Conservation (phyloP, 441 rosid species). For the Breynia disticha region DNA sequence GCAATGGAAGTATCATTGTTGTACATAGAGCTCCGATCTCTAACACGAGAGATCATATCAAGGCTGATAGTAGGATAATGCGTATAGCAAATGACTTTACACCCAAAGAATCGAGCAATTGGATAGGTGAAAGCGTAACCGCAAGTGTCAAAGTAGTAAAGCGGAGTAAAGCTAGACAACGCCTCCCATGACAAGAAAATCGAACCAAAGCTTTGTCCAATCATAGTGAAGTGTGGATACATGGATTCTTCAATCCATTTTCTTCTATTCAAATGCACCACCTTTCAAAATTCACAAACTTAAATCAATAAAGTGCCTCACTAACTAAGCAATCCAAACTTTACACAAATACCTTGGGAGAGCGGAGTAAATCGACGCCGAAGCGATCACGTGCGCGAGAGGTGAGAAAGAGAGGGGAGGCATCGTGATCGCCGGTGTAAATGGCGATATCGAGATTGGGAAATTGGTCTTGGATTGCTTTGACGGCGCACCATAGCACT, state of each 20-base stretch:
- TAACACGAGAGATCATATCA: slow-evolving; percentile 89
- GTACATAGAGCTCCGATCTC: slow-evolving; percentile 57
- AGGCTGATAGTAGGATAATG: slow-evolving; percentile 91
- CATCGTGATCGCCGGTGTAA: slow-evolving; percentile 77
- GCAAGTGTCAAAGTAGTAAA: slow-evolving; percentile 61
- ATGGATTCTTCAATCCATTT: slow-evolving; percentile 80
- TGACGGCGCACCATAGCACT: slow-evolving; percentile 95
- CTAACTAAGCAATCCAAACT: too few species aligned
- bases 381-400: slow-evolving; percentile 75
- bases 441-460: slow-evolving; percentile 59
- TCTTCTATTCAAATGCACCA: slow-evolving; percentile 59
- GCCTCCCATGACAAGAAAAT: slow-evolving; percentile 86
- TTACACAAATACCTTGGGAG: slow-evolving; percentile 86
- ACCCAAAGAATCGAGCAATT: slow-evolving; percentile 75
- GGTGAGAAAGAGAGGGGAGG: slow-evolving; percentile 48
- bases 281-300: slow-evolving; percentile 29
- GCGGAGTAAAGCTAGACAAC: slow-evolving; percentile 62
- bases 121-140: slow-evolving; percentile 95
- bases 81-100: slow-evolving; percentile 82
- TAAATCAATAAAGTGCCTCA: too few species aligned
- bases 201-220: slow-evolving; percentile 94
- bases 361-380: slow-evolving; percentile 56
- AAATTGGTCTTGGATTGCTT: slow-evolving; percentile 70
- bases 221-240: slow-evolving; percentile 84
- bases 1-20: slow-evolving; percentile 65